phyloP scores from a whole-genome alignment of 108 stramenopile species.

The Skeletonema tropicum region DNA sequence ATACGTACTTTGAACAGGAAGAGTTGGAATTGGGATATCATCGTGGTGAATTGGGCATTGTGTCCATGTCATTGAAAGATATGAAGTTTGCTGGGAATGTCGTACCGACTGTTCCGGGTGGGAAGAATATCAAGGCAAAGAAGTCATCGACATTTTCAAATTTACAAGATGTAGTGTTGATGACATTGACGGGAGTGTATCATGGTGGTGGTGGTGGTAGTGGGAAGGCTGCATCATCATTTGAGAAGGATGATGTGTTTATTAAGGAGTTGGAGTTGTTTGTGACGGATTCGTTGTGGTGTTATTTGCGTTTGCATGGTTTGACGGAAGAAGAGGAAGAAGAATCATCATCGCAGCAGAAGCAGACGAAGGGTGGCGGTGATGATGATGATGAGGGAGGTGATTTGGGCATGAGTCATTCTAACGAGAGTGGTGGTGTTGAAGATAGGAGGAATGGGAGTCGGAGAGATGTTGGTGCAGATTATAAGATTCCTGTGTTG shows the following conservation, averaged over 20 bases:
- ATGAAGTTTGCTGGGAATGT: neutral
- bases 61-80: neutral
- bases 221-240: neutral
- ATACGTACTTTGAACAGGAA: constrained; percentile 16
- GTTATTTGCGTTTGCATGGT: no score
- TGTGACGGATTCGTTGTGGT: no score
- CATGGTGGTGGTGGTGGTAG: neutral
- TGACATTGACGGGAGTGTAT: constrained; percentile 41
- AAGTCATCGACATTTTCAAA: no score
- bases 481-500: neutral
- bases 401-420: neutral
- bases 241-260: no score
- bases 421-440: neutral
- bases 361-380: no score
- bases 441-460: neutral
- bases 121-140: neutral
- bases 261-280: no score
- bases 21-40: neutral
- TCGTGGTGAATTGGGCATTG: neutral
- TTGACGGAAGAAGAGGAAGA: no score
- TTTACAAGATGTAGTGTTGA: constrained; percentile 26
- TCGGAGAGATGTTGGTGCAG: neutral
- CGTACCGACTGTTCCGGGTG: no score
- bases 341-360: no score
- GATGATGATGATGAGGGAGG: no score